Percentiles rank a stretch among this genome's conserved stretches.
These are phyloP conservation scores for Suillus decipiens DNA, from an alignment of 768 basidiomycete species.

Conservation along the genomic window DNA sequence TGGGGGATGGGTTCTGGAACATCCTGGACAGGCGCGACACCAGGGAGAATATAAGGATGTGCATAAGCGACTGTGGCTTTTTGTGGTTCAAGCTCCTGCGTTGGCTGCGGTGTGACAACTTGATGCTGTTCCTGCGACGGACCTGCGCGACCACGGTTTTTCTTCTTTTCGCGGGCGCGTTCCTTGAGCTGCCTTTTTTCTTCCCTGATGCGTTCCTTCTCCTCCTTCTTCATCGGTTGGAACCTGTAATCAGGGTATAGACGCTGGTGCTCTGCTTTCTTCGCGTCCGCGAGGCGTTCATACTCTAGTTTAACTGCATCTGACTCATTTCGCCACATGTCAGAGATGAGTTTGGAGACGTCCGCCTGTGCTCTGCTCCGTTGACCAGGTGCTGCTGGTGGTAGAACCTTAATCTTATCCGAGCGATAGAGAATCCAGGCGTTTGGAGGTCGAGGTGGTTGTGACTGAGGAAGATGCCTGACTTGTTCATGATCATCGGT, in stretches of 20 bases:
- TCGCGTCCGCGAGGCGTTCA: conserved; percentile 54
- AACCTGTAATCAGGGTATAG: conserved; percentile 61
- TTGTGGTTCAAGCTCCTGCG: not conserved
- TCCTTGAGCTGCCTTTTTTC: conserved; percentile 44
- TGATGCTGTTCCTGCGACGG: not conserved
- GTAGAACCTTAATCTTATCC: conserved; percentile 49
- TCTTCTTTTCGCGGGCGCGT: conserved; percentile 30
- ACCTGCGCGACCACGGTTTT: conserved; percentile 20
- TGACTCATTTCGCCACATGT: conserved; percentile 62
- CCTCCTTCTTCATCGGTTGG: conserved; percentile 54
- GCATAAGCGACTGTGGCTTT: conserved; percentile 3
- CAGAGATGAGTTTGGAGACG: conserved; percentile 63
- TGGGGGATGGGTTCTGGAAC: conserved; percentile 17
- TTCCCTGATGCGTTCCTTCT: conserved; percentile 43
- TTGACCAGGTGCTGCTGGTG: conserved; percentile 35
- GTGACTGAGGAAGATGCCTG: conserved; percentile 27
- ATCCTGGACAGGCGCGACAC: conserved; percentile 11
- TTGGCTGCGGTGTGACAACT: not conserved
- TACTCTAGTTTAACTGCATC: conserved; percentile 49
- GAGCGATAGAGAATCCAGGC: conserved; percentile 84
- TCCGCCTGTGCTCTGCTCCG: conserved; percentile 53
- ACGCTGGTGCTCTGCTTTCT: conserved; percentile 51
- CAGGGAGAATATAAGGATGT: conserved; percentile 9
- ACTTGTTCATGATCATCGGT: conserved; percentile 14
- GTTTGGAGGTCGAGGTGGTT: conserved; percentile 66